Percentiles rank a stretch among this genome's conserved stretches.
Evolutionary conservation across 345 rosid species (phyloP).

Genomic region (Geranium brycei): DNA sequence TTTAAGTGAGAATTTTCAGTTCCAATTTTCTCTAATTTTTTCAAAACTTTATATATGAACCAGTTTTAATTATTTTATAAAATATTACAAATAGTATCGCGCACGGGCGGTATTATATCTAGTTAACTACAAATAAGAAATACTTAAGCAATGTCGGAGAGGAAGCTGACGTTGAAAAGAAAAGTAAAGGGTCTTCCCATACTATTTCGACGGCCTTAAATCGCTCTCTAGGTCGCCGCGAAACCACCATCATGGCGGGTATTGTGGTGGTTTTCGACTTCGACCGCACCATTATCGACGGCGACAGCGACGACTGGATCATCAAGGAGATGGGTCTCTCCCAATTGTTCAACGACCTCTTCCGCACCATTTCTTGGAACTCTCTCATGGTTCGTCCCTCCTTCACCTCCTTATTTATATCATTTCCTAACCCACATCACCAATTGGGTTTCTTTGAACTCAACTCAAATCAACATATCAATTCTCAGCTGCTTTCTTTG

Average conservation of each 20-base stretch:
- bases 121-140: no score
- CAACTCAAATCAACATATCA: no score
- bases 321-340: slow-evolving; percentile 72
- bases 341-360: slow-evolving; percentile 47
- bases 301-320: slow-evolving; percentile 72
- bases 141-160: no score
- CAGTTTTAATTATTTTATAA: no score
- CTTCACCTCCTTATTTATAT: neutral
- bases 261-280: slow-evolving; percentile 62
- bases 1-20: no score
- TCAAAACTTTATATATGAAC: no score
- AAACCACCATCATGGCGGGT: slow-evolving; percentile 23
- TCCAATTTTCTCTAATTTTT: no score
- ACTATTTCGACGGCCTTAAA: neutral
- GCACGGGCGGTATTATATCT: no score
- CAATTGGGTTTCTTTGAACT: neutral
- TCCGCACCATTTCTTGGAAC: slow-evolving; percentile 62
- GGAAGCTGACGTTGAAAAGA: no score
- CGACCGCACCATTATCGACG: slow-evolving; percentile 78
- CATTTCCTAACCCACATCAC: neutral
- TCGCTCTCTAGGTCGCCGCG: slow-evolving; percentile 4
- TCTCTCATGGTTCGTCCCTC: slow-evolving; percentile 51
- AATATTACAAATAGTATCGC: no score
- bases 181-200: no score
- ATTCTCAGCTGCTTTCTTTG: neutral